phyloP scores from a whole-genome alignment of 2,329 filamentous ascomycete genomes.

The Xylaria sp. region DNA sequence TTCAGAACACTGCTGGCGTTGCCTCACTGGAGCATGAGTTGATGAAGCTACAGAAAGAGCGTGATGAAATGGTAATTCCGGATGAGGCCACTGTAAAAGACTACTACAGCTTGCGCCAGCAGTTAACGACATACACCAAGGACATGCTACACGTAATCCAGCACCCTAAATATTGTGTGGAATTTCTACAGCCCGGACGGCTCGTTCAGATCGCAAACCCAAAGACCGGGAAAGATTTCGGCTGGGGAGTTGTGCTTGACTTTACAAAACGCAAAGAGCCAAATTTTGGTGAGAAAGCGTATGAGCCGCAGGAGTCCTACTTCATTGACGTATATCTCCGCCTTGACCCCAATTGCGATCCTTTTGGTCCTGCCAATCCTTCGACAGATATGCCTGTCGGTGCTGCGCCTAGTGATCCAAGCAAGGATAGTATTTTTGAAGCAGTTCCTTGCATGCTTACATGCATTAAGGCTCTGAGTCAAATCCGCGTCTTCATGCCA shows the following conservation, averaged over 20 bases:
- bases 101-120: constrained; percentile 89
- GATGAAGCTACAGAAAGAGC: constrained; percentile 78
- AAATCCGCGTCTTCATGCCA: constrained; percentile 84
- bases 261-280: constrained; percentile 71
- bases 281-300: constrained; percentile 75
- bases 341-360: constrained; percentile 62
- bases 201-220: constrained; percentile 85
- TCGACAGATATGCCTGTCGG: constrained; percentile 68
- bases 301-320: constrained; percentile 78
- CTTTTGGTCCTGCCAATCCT: constrained; percentile 54
- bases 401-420: constrained; percentile 68
- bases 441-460: constrained; percentile 87
- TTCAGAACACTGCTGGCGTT: constrained; percentile 93
- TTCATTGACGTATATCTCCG: constrained; percentile 84
- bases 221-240: constrained; percentile 78
- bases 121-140: constrained; percentile 82
- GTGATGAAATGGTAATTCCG: constrained; percentile 77
- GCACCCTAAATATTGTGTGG: constrained; percentile 85
- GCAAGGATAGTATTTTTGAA: constrained; percentile 77
- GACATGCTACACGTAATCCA: constrained; percentile 94
- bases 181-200: constrained; percentile 88
- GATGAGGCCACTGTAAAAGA: constrained; percentile 92
- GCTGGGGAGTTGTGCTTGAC: constrained; percentile 91
- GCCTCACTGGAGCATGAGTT: constrained; percentile 85
- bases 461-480: constrained; percentile 84